Percentiles rank a stretch among this genome's conserved stretches.
phyloP scores from a whole-genome alignment of 2,329 filamentous ascomycete genomes.

The Penicillium occitanis region DNA sequence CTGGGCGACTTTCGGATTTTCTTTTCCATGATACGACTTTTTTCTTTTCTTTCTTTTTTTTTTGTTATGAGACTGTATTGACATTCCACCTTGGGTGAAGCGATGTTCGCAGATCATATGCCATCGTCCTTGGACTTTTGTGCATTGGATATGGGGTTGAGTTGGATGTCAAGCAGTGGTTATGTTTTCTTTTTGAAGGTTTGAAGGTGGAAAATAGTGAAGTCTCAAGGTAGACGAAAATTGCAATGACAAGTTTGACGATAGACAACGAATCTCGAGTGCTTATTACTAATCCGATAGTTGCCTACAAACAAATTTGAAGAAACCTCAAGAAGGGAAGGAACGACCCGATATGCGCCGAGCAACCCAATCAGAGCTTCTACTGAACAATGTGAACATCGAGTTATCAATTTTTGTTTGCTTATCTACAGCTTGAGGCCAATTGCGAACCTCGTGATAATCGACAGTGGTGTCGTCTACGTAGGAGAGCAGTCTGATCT shows the following conservation, averaged over 20 bases:
- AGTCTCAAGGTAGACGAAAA: neutral
- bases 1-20: neutral
- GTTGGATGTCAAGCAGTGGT: neutral
- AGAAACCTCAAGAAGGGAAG: neutral
- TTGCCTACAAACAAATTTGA: neutral
- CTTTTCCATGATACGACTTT: neutral
- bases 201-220: neutral
- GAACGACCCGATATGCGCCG: neutral
- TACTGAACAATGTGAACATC: neutral
- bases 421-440: neutral
- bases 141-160: neutral
- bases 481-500: neutral
- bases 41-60: neutral
- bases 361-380: neutral
- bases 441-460: neutral
- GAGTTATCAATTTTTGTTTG: neutral
- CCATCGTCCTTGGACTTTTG: neutral
- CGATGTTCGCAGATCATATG: neutral
- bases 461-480: neutral
- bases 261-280: neutral
- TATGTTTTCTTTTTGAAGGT: neutral
- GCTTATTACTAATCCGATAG: neutral
- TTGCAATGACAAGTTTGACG: neutral
- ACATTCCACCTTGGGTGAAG: slow-evolving; percentile 3
- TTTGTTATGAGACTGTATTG: neutral